A percentile compares a stretch with the other conserved stretches of the same genome.
Conservation (phyloP, 2,329 filamentous ascomycete genomes). For the Intubia oerlemansii region DNA sequence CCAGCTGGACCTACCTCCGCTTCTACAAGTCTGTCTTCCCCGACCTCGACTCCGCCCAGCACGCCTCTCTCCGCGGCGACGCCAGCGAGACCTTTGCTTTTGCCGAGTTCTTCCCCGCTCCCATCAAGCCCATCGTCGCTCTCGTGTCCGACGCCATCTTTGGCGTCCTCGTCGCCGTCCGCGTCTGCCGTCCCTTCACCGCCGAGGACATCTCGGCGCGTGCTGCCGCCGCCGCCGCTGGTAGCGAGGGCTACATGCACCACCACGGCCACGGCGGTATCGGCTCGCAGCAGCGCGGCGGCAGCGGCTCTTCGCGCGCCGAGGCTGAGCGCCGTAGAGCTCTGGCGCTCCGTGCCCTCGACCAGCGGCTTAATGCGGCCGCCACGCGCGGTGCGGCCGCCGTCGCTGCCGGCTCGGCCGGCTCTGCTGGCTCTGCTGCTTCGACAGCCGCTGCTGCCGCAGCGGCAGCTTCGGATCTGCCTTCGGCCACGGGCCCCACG, state of each 20-base stretch:
- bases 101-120: constrained; percentile 82
- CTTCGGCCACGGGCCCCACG: constrained; percentile 27
- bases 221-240: constrained; percentile 35
- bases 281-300: constrained; percentile 24
- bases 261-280: constrained; percentile 21
- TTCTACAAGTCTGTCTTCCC: constrained; percentile 71
- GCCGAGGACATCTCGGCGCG: constrained; percentile 46
- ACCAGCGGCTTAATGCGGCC: constrained; percentile 54
- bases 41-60: constrained; percentile 40
- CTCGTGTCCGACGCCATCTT: constrained; percentile 58
- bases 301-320: constrained; percentile 52
- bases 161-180: constrained; percentile 49
- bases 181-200: constrained; percentile 70
- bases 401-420: no score
- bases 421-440: neutral
- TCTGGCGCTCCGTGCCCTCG: constrained; percentile 73
- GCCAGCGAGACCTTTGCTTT: constrained; percentile 94
- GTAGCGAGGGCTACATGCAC: constrained; percentile 35
- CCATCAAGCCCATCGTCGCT: constrained; percentile 56
- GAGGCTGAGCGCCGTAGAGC: constrained; percentile 82
- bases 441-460: neutral
- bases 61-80: constrained; percentile 55
- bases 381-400: constrained; percentile 9
- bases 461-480: constrained; percentile 13
- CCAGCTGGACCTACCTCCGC: constrained; percentile 86